A percentile compares a stretch with the other conserved stretches of the same genome.
Evolutionary conservation across 768 basidiomycete genomes (phyloP).

Genomic region (Holtermannia corniformis): DNA sequence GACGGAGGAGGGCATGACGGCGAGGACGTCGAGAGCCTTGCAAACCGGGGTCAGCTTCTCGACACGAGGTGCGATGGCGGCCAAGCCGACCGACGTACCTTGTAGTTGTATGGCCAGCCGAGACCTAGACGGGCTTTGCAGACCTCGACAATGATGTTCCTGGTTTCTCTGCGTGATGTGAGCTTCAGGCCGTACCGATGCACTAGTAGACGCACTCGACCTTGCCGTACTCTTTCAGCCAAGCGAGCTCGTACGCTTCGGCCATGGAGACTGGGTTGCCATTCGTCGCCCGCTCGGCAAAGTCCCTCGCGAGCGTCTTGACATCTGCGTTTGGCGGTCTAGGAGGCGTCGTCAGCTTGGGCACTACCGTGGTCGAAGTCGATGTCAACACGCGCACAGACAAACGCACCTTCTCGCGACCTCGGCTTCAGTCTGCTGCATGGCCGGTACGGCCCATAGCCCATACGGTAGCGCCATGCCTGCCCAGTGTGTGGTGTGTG

Average conservation of each 20-base stretch:
- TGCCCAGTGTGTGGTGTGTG: neutral
- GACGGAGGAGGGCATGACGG: constrained; percentile 12
- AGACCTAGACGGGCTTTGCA: constrained; percentile 25
- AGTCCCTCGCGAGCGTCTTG: constrained; percentile 22
- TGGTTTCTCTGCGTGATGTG: constrained; percentile 3
- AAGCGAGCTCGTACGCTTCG: constrained; percentile 7
- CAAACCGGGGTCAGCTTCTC: neutral
- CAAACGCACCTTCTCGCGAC: neutral
- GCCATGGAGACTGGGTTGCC: constrained; percentile 16
- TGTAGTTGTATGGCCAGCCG: constrained; percentile 34
- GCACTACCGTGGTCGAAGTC: neutral
- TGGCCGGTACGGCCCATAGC: constrained; percentile 13
- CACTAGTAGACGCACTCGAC: constrained; percentile 7
- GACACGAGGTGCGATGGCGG: too few species aligned
- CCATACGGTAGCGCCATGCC: constrained; percentile 13
- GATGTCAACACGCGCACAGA: too few species aligned
- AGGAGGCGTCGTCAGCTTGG: neutral
- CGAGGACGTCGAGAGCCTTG: constrained; percentile 21
- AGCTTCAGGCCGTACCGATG: neutral
- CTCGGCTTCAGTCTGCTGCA: constrained; percentile 7
- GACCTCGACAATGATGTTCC: constrained; percentile 28
- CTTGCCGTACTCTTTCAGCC: constrained; percentile 21
- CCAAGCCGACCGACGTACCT: constrained; percentile 4
- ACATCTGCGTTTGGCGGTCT: constrained; percentile 2
- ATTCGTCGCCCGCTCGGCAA: constrained; percentile 19